Evolutionary conservation across 2,329 filamentous ascomycete genomes (phyloP).

Genomic region (Colletotrichum tofieldiae): DNA sequence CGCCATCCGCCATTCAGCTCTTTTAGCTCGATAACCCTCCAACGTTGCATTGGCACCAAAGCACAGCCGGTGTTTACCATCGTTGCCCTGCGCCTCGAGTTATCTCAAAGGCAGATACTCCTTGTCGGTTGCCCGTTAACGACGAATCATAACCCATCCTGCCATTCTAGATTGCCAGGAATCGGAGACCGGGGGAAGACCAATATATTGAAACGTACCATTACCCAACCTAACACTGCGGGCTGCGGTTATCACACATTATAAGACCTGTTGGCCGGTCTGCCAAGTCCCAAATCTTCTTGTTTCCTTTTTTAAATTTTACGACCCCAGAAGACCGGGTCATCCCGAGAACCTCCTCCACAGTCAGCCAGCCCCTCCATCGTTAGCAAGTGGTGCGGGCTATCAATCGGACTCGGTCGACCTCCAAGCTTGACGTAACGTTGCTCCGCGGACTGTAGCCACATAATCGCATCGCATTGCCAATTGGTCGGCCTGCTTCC

Average conservation of each 20-base stretch:
- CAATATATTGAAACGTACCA: constrained; percentile 28
- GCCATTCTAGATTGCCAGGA: constrained; percentile 5
- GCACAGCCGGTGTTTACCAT: constrained; percentile 15
- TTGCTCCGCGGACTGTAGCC: constrained; percentile 25
- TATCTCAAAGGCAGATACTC: constrained; percentile 23
- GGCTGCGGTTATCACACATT: not conserved
- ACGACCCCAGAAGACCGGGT: constrained; percentile 1
- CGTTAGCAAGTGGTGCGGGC: constrained; percentile 24
- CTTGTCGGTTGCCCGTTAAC: constrained; percentile 13
- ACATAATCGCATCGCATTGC: constrained; percentile 17
- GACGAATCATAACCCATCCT: constrained; percentile 14
- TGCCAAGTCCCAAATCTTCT: not conserved
- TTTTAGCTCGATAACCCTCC: constrained; percentile 1
- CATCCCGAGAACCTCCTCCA: constrained; percentile 15
- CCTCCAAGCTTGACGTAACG: constrained; percentile 40
- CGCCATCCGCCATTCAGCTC: not conserved
- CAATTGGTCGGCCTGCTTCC: constrained; percentile 19
- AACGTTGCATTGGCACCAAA: constrained; percentile 18
- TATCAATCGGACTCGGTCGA: constrained; percentile 13
- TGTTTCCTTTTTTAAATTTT: constrained; percentile 8
- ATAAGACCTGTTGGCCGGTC: constrained; percentile 17
- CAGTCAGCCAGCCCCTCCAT: constrained; percentile 32
- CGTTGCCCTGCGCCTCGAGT: constrained; percentile 5
- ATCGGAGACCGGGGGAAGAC: constrained; percentile 1
- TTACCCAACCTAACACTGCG: constrained; percentile 5